A percentile compares a stretch with the other conserved stretches of the same genome.
Evolutionary conservation across 164 flowering plant species (phyloP).

Genomic region (Pachysandra terminalis): DNA sequence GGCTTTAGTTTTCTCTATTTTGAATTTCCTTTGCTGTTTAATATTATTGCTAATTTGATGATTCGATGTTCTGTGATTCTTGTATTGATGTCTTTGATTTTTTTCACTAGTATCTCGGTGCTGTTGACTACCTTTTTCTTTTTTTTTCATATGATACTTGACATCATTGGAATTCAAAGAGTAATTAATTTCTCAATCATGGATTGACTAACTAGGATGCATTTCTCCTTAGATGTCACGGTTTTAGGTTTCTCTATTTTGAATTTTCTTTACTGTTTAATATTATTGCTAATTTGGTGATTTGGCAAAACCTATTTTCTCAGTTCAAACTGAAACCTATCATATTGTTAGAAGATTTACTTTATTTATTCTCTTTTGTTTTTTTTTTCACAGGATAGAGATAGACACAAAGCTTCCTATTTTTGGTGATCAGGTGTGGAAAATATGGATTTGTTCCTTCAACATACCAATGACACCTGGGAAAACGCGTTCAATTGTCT

Average conservation of each 20-base stretch:
- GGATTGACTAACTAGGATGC: neutral
- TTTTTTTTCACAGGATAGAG: constrained; percentile 65
- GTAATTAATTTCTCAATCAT: no score
- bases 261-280: neutral
- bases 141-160: neutral
- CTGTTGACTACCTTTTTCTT: neutral
- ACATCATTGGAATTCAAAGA: no score
- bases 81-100: no score
- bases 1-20: neutral
- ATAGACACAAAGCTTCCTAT: constrained; percentile 89
- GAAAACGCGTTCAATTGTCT: constrained; percentile 98
- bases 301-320: neutral
- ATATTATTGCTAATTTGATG: neutral
- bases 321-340: neutral
- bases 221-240: neutral
- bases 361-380: neutral
- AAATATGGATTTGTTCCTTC: constrained; percentile 96
- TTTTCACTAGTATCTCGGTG: neutral
- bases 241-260: neutral
- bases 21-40: neutral
- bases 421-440: constrained; percentile 90
- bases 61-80: no score
- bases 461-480: constrained; percentile 99
- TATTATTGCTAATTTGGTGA: neutral
- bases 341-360: neutral